Evolutionary conservation across 179 eudicot genomes (phyloP), one percentile per base, ranked within the genome.

Genomic region (Pouteria campechiana): DNA sequence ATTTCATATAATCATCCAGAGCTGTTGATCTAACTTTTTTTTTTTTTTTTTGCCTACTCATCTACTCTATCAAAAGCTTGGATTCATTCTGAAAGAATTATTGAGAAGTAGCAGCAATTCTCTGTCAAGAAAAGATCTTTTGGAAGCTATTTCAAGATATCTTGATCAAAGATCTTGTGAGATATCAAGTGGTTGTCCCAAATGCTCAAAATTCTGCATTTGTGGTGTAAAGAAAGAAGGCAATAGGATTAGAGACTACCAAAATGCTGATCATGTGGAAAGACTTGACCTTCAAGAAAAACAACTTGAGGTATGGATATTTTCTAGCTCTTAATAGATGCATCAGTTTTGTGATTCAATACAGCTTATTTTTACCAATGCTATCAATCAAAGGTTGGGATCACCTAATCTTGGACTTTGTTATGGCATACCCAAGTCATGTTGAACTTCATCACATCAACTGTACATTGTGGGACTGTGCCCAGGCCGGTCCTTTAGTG

Each of bases 171-270:
- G 70, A 64, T 60, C 68, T 29, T 53, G 66, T 50, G 35, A 42
- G 25, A 57, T 37, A 14, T 63, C 75, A 11, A 57, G 44, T 48
- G 81, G 81, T 55, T 39, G 61, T 44, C 48, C 70, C 3, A 75
- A 64, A 33, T 75, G 61, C 47, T 50, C 70, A 3, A 75, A 64
- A 33, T 75, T 61, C 44, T 85, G 95, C 64, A 57, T 70, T 11
- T 85, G 97, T 60, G 95, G 95, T 41, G 79, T 86, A 36, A 67
- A 54, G 63, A 63, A 60, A 44, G 60, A 56, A 39, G 61, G 17
- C 20, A 50, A 42, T 23, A 28, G 35, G 54, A 58, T 41, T 32
- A 48, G 13, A 13, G 43, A 25, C 33, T 48, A 8, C 41, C 35
- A 54, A 45, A 48, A 69, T 23, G 41, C 37, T 17, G 66, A 44